These are phyloP conservation scores for Orychophragmus violaceus DNA, from an alignment of 345 rosid genomes.

Conservation along the genomic window DNA sequence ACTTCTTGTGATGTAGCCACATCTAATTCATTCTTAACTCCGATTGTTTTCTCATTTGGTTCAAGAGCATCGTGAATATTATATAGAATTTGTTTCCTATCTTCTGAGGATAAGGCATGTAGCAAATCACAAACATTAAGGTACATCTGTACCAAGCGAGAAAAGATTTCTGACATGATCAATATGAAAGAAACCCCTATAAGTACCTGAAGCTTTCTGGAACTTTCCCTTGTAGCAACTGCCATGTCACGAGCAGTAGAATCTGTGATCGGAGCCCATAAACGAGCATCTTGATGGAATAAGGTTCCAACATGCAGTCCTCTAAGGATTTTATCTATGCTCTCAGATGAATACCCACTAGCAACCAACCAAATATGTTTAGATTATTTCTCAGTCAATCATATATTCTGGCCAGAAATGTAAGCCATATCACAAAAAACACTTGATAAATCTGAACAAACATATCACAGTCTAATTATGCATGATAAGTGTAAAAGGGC, in stretches of 20 bases:
- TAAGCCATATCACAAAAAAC: neutral
- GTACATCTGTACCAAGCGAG: neutral
- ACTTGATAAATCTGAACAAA: neutral
- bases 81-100: slow-evolving; percentile 60
- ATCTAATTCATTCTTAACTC: slow-evolving; percentile 67
- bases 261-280: slow-evolving; percentile 55
- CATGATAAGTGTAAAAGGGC: neutral
- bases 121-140: slow-evolving; percentile 13
- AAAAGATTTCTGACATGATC: neutral
- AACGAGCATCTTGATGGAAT: slow-evolving; percentile 81
- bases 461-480: neutral
- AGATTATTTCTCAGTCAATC: neutral
- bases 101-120: slow-evolving; percentile 76
- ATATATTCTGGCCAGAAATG: neutral
- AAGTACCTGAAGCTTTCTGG: slow-evolving; percentile 81
- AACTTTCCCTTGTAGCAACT: slow-evolving; percentile 87
- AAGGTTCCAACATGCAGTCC: slow-evolving; percentile 85
- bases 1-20: slow-evolving; percentile 60
- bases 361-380: neutral
- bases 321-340: slow-evolving; percentile 71
- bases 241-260: too few relatives aligned
- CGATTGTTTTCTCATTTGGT: too few relatives aligned
- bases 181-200: neutral
- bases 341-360: slow-evolving; percentile 74
- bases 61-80: slow-evolving; percentile 74